Evolutionary conservation across 345 rosid species (phyloP), one percentile per base, ranked within the genome.

Genomic region (Trapa incisa): DNA sequence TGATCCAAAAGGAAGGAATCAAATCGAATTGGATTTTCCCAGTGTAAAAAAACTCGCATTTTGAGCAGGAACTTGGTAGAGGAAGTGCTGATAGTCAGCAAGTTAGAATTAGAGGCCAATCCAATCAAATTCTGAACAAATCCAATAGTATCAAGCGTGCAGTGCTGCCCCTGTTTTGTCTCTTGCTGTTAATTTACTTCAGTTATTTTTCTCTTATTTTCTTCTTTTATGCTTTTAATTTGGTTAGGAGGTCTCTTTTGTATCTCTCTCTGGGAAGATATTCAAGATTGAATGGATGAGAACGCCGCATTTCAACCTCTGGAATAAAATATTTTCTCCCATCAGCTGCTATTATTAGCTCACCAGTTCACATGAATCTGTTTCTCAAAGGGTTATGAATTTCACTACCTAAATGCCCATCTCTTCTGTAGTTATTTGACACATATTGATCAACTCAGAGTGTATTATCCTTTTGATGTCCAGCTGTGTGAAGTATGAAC

Each of bases 251-350:
- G 35, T 50, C 60, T 54, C 33, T 54, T 54, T 14, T 48, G 17
- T 48, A 48, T 48, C 54, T 48, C 15, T 48, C 54, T 48, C n/a
- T 14, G 35, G 57, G 68, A 33, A 53, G 53, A 53, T 66, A 13
- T 56, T 66, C 68, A 67, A 39, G 70, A 60, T 56, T 56, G 70
- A 61, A 67, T 67, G 47, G 57, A 67, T 67, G 63, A 39, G 52
- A 38, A 67, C 53, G 70, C 37, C 50, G 33, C 13, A 56, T 13
- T 32, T 37, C 35, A 61, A 37, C 68, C 36, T 66, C 33, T 50
- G 68, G 68, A 66, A 66, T 58, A 29, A 64, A 39, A 45, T 33
- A 48, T 48, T 48, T 48, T 48, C 54, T 13, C 54, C 16, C 54
- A 48, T 48, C 17, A 48, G 17, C 54, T 48, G 47, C 47, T 48